These are phyloP conservation scores for Alopecurus myosuroides DNA, from an alignment of 176 grass and related monocot species.

Conservation along the genomic window DNA sequence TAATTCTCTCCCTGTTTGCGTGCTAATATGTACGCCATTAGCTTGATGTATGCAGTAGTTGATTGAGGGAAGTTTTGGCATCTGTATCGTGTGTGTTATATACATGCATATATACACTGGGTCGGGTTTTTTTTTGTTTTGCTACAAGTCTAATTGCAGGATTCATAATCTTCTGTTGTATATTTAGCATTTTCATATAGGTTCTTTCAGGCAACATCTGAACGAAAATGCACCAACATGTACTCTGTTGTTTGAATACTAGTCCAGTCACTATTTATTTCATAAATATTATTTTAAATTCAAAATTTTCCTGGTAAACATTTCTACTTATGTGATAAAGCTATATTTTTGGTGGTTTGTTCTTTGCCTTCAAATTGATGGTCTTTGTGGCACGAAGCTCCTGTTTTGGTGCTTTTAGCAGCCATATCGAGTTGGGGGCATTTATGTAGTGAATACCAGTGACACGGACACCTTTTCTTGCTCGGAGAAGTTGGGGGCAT, in stretches of 20 bases:
- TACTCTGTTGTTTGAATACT: slow-evolving; percentile 6
- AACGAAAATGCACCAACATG: neutral
- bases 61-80: neutral
- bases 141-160: neutral
- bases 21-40: neutral
- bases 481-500: too few species aligned
- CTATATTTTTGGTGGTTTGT: neutral
- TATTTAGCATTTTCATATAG: neutral
- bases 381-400: neutral
- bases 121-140: neutral
- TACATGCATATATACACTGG: neutral
- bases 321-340: neutral
- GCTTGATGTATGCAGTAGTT: slow-evolving; percentile 4
- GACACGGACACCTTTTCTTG: too few species aligned
- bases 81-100: neutral
- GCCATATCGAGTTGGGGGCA: too few species aligned
- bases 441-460: too few species aligned
- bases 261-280: neutral
- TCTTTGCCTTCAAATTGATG: neutral
- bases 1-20: neutral
- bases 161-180: neutral
- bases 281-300: neutral
- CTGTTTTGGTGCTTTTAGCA: neutral
- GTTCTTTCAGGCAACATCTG: neutral
- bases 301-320: neutral